Base-by-base conservation (phyloP, 2,329 filamentous ascomycete species). In the Claviceps monticola region DNA sequence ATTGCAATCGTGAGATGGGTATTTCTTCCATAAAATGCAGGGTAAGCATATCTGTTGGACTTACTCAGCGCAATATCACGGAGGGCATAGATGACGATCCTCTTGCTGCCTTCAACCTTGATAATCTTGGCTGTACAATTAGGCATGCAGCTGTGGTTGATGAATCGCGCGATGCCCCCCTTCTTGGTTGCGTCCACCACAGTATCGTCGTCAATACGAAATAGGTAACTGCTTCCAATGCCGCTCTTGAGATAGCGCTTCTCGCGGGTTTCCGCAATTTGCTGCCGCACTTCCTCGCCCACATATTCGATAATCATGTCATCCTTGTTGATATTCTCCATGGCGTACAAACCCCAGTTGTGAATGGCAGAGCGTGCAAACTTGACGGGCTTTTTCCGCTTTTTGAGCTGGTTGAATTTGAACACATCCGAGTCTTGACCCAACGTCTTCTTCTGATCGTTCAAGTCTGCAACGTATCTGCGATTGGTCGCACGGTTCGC, bases 261-360 rank as follows among this genome's bases (percentile, higher is more conserved):
- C 71, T 98, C 93, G 52, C 93, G 84, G 64, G 97, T 82, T 68
- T 98, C 93, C n/a, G 93, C 90, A 54, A 98, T 93, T 63, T 94
- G 88, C 68, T 98, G 93, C 53, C 93, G 82, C 39, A 98, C 89
- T 67, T 95, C 93, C 71, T 98, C 93, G 55, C 93, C 93, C 11
- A 98, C 93, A 65, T 98, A 98, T 71, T 98, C 93, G 63, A 98
- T 98, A 65, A 98, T 98, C 89, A 98, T 96, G 69, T 98, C 93
- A 66, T 95, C 94, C 66, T 91, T 89, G 54, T 86, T 80, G 57
- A 98, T 98, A 64, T 95, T 93, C 70, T 98, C 93, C 75, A 96
- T 91, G 3, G 93, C 90, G 64, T 98, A 98, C 29, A 98, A 72
- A 29, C 93, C 93, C 93, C 93, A 98, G 62, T 96, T 97, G 70